phyloP scores from a whole-genome alignment of 345 rosid species.

The Pistacia atlantica region DNA sequence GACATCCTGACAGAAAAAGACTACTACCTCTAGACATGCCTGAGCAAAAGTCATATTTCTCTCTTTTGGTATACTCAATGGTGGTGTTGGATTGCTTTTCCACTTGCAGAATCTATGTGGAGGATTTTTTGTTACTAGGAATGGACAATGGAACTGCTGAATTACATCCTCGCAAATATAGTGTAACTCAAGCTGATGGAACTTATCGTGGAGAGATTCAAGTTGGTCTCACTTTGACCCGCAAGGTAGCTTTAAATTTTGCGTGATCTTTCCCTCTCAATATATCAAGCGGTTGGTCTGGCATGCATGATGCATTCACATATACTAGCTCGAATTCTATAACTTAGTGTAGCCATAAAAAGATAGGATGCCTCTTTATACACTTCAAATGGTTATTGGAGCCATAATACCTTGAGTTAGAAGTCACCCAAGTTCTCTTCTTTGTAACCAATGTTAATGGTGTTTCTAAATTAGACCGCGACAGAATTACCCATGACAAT shows the following conservation, averaged over 20 bases:
- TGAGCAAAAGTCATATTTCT: not conserved
- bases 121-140: slow-evolving; percentile 73
- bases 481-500: not conserved
- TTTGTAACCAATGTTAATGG: not conserved
- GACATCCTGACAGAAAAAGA: not conserved
- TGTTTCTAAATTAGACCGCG: not conserved
- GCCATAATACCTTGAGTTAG: too few relatives aligned
- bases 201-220: slow-evolving; percentile 68
- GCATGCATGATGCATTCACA: not conserved
- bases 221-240: slow-evolving; percentile 60
- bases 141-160: slow-evolving; percentile 74
- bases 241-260: slow-evolving; percentile 30
- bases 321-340: not conserved
- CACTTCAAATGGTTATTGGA: not conserved
- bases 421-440: not conserved
- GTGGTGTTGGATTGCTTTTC: not conserved
- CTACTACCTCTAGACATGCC: not conserved
- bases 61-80: not conserved
- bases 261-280: not conserved
- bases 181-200: slow-evolving; percentile 45
- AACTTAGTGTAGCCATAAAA: not conserved
- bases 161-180: slow-evolving; percentile 59
- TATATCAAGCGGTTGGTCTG: not conserved
- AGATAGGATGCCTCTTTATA: not conserved
- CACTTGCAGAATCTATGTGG: slow-evolving; percentile 59